Conservation (phyloP, 306 rosid species). For the Mimosa bimucronata region DNA sequence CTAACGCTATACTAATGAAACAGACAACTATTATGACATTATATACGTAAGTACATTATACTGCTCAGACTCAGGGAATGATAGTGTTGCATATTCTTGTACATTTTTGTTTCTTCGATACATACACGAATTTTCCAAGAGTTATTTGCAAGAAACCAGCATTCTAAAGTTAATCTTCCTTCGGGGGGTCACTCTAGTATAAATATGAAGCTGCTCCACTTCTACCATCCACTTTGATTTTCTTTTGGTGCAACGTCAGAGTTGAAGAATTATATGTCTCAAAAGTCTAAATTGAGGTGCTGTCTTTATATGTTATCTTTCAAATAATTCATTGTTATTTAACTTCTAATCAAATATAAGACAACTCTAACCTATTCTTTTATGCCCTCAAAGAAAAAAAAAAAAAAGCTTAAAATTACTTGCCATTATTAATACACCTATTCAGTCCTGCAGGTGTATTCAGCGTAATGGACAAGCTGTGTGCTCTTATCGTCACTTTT, state of each 20-base stretch:
- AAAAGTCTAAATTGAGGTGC: not conserved
- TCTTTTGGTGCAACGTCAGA: not conserved
- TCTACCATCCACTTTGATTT: not conserved
- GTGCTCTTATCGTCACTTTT: slow-evolving; percentile 24
- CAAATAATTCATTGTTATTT: not conserved
- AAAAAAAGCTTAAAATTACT: not conserved
- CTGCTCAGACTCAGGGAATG: not conserved
- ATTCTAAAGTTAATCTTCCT: not conserved
- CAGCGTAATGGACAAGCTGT: slow-evolving; percentile 44
- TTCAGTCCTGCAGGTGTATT: not conserved
- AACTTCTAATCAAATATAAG: not conserved
- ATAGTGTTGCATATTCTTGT: not conserved
- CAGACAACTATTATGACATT: not conserved
- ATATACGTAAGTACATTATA: not conserved
- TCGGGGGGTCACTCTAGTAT: not conserved
- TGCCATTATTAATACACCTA: not conserved
- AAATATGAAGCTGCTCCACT: not conserved
- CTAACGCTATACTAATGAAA: not conserved
- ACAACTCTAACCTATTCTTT: not conserved
- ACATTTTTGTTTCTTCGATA: not conserved
- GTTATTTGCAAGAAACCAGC: not conserved
- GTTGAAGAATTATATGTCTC: not conserved
- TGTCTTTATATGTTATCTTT: not conserved
- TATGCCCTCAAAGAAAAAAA: not conserved
- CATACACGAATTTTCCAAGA: not conserved